Evolutionary conservation across 768 basidiomycete species (phyloP).

Genomic region (Exidia glandulosa): DNA sequence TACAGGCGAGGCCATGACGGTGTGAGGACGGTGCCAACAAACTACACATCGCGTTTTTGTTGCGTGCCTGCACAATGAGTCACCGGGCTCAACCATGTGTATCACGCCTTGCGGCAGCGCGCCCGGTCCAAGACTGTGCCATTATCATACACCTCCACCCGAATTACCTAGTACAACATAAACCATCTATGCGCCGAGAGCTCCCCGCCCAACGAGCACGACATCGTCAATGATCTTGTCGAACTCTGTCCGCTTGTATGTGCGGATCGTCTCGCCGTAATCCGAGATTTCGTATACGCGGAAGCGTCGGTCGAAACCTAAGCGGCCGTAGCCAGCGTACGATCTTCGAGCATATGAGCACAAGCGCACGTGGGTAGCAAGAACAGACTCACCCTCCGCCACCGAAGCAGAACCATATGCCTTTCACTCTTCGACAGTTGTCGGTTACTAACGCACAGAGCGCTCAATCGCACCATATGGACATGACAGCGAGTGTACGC

Average conservation of each 20-base stretch:
- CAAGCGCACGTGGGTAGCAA: conserved; percentile 3
- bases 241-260: conserved; percentile 73
- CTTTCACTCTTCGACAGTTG: conserved; percentile 73
- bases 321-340: conserved; percentile 70
- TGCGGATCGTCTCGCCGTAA: conserved; percentile 85
- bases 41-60: too few relatives aligned
- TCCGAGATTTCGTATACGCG: conserved; percentile 79
- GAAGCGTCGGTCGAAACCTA: conserved; percentile 87
- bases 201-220: conserved; percentile 42
- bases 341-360: conserved; percentile 33
- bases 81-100: too few relatives aligned
- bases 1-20: too few relatives aligned
- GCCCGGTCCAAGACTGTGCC: too few relatives aligned
- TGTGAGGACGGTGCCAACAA: too few relatives aligned
- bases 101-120: too few relatives aligned
- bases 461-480: conserved; percentile 9
- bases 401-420: conserved; percentile 87
- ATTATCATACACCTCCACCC: too few relatives aligned
- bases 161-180: too few relatives aligned
- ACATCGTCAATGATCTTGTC: conserved; percentile 56
- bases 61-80: too few relatives aligned
- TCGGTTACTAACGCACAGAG: conserved; percentile 52
- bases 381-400: conserved; percentile 57
- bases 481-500: conserved; percentile 15
- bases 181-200: conserved; percentile 10